These are phyloP conservation scores for Starmera quercuum DNA, from an alignment of 805 yeast genomes.

Conservation along the genomic window DNA sequence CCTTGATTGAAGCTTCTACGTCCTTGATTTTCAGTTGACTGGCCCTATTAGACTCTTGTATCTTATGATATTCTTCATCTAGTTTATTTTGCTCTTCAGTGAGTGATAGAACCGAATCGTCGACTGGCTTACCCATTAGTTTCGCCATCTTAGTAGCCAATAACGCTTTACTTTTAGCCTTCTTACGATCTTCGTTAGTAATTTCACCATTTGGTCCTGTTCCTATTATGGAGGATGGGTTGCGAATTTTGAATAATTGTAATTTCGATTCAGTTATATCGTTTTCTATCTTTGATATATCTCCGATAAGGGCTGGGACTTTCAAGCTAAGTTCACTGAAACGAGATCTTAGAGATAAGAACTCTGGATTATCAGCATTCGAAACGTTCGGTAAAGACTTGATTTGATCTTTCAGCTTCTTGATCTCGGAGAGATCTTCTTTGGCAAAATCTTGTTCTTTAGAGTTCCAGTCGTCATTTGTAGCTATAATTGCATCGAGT, in stretches of 20 bases:
- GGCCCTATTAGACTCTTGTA: constrained; percentile 44
- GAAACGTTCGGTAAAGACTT: constrained; percentile 37
- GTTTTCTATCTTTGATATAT: constrained; percentile 53
- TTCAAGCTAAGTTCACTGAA: constrained; percentile 19
- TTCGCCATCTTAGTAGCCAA: constrained; percentile 87
- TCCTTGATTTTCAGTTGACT: constrained; percentile 60
- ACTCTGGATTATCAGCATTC: constrained; percentile 10
- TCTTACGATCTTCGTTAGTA: constrained; percentile 74
- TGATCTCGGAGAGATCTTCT: constrained; percentile 32
- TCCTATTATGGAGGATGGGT: constrained; percentile 69
- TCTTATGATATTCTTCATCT: constrained; percentile 40
- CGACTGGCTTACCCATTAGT: constrained; percentile 67
- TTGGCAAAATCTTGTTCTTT: constrained; percentile 40
- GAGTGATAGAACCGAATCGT: constrained; percentile 26
- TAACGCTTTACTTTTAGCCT: constrained; percentile 70
- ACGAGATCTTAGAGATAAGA: constrained; percentile 35
- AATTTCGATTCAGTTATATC: constrained; percentile 61
- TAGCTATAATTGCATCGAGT: constrained; percentile 36
- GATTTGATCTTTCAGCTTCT: constrained; percentile 38
- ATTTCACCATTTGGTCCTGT: constrained; percentile 83
- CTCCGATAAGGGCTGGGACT: constrained; percentile 60
- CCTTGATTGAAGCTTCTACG: constrained; percentile 61
- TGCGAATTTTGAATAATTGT: constrained; percentile 51
- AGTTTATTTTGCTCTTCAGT: constrained; percentile 28
- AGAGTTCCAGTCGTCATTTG: constrained; percentile 24